Evolutionary conservation across 1,139 yeast species (phyloP).

Genomic region (Saccharomyces hybrid): DNA sequence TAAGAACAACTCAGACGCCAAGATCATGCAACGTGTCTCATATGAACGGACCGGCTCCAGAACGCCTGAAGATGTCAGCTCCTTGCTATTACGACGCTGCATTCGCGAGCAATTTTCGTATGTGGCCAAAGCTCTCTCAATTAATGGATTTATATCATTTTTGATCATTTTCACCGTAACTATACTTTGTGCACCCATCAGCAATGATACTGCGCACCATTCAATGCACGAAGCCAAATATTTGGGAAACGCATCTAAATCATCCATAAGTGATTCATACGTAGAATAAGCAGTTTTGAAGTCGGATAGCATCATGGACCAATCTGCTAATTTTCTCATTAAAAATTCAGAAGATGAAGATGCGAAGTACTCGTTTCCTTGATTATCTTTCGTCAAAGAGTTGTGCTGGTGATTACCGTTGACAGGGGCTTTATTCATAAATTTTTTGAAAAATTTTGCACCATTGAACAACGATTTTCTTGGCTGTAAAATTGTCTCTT

Average conservation of each 20-base stretch:
- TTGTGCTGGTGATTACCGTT: constrained; percentile 43
- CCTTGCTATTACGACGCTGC: constrained; percentile 9
- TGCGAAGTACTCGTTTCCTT: constrained; percentile 23
- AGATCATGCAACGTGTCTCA: constrained; percentile 34
- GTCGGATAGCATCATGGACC: constrained; percentile 83
- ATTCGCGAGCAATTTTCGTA: constrained; percentile 16
- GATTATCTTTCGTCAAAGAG: constrained; percentile 14
- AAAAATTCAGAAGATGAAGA: constrained; percentile 60
- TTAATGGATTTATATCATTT: constrained; percentile 50
- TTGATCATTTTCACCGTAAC: constrained; percentile 54
- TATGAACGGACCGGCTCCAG: constrained; percentile 28
- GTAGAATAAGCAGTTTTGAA: constrained; percentile 78
- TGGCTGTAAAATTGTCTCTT: constrained; percentile 67
- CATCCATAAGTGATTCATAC: constrained; percentile 76
- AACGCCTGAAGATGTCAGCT: constrained; percentile 9
- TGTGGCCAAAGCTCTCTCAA: constrained; percentile 41
- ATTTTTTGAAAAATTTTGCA: constrained; percentile 26
- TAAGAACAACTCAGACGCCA: constrained; percentile 34
- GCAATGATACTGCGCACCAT: constrained; percentile 68
- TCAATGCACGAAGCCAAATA: constrained; percentile 83
- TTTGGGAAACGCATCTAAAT: constrained; percentile 41
- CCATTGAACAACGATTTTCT: constrained; percentile 42
- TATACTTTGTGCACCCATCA: constrained; percentile 61
- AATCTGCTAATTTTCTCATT: constrained; percentile 79
- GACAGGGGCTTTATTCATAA: constrained; percentile 31